Conservation (phyloP, 768 basidiomycete genomes). For the Dacryopinax spathularia region DNA sequence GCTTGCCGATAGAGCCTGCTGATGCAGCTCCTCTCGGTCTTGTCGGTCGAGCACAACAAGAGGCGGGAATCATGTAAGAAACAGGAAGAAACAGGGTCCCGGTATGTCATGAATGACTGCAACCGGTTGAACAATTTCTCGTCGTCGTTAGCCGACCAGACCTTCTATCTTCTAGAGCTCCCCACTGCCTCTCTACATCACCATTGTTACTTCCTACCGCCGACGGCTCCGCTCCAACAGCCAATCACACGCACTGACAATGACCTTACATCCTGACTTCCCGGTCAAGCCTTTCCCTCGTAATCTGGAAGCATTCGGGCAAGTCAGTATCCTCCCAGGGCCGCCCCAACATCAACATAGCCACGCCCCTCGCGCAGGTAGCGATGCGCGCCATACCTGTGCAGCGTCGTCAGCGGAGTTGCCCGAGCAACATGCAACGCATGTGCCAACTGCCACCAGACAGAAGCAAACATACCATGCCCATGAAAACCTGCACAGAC, state of each 20-base stretch:
- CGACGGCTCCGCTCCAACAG: too few relatives aligned
- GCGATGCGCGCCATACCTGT: conserved; percentile 15
- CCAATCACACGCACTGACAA: too few relatives aligned
- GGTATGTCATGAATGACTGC: background rate
- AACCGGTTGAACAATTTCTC: background rate
- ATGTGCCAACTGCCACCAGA: background rate
- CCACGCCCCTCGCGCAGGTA: conserved; percentile 18
- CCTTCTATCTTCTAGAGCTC: too few relatives aligned
- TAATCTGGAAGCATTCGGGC: conserved; percentile 23
- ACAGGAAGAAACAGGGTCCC: background rate
- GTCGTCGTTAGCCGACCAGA: background rate
- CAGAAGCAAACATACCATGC: conserved; percentile 17
- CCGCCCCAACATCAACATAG: conserved; percentile 18
- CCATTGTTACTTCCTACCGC: too few relatives aligned
- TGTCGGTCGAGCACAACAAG: background rate
- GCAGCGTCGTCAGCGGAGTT: background rate
- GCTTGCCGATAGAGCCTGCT: background rate
- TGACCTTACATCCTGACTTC: background rate
- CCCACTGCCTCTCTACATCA: too few relatives aligned
- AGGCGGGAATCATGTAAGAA: background rate
- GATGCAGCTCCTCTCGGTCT: background rate
- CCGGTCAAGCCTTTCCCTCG: conserved; percentile 15
- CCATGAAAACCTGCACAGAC: conserved; percentile 22
- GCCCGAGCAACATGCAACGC: too few relatives aligned
- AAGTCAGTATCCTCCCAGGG: conserved; percentile 20